Evolutionary conservation across 768 basidiomycete species (phyloP).

Genomic region (Cantharellus anzutake): DNA sequence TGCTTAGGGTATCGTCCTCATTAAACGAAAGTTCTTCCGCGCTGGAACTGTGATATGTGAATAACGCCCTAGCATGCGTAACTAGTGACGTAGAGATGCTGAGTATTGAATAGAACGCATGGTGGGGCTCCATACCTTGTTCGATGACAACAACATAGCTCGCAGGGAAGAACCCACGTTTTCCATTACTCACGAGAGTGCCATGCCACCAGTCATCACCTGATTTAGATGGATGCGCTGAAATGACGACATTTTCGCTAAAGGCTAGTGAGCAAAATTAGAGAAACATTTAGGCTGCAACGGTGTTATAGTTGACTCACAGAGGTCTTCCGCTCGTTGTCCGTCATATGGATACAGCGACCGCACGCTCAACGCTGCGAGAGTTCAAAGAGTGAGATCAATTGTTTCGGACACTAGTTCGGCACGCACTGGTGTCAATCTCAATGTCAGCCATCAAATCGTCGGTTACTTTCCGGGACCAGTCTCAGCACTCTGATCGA

Average conservation of each 20-base stretch:
- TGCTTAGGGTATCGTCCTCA: constrained; percentile 58
- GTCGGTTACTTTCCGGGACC: constrained; percentile 9
- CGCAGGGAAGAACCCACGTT: constrained; percentile 77
- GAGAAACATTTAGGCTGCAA: neutral
- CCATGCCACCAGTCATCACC: constrained; percentile 92
- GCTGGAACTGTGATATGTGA: constrained; percentile 46
- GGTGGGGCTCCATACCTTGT: constrained; percentile 28
- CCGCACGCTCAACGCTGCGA: constrained; percentile 50
- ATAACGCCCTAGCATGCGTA: constrained; percentile 64
- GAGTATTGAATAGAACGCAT: neutral
- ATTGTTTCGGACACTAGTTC: neutral
- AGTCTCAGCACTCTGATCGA: constrained; percentile 32
- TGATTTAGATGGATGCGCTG: constrained; percentile 70
- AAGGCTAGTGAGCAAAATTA: constrained; percentile 33
- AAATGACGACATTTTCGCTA: constrained; percentile 54
- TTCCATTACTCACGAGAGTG: constrained; percentile 38
- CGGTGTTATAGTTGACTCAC: constrained; percentile 26
- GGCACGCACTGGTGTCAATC: constrained; percentile 32
- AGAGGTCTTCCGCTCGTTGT: constrained; percentile 74
- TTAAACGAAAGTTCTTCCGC: constrained; percentile 71
- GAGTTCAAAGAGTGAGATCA: neutral
- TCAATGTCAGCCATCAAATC: constrained; percentile 62
- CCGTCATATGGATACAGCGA: constrained; percentile 73
- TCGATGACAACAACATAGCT: constrained; percentile 64
- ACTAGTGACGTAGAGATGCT: constrained; percentile 6